Percentiles rank a stretch among this genome's conserved stretches.
Evolutionary conservation across 2,329 filamentous ascomycete genomes (phyloP).

Genomic region (Aquanectria penicillioides): DNA sequence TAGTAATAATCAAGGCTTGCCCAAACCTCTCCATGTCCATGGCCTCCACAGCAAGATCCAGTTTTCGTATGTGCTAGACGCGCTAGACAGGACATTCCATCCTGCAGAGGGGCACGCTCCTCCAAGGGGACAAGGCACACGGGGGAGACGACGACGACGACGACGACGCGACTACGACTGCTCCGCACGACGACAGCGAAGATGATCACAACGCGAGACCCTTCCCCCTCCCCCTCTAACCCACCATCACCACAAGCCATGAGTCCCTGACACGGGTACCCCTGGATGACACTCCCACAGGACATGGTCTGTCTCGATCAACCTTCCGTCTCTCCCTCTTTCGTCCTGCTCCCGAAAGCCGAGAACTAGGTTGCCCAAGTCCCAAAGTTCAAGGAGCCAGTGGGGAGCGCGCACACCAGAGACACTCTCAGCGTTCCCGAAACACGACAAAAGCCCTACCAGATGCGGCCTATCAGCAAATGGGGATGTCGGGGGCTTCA

Average conservation of each 20-base stretch:
- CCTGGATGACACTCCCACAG: slow-evolving; percentile 19
- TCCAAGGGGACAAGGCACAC: background rate
- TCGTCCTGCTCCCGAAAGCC: background rate
- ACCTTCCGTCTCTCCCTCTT: slow-evolving; percentile 6
- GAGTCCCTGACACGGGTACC: slow-evolving; percentile 18
- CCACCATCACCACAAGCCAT: background rate
- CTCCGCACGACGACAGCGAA: background rate
- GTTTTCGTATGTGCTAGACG: too few species aligned
- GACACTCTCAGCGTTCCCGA: slow-evolving; percentile 3
- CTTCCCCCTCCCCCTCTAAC: background rate
- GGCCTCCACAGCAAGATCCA: too few species aligned
- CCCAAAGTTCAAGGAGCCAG: slow-evolving; percentile 2
- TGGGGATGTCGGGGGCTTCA: background rate
- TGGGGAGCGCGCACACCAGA: background rate
- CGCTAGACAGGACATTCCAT: background rate
- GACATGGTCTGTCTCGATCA: slow-evolving; percentile 19
- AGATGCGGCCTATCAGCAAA: slow-evolving; percentile 5
- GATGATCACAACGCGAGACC: background rate
- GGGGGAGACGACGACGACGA: too few species aligned
- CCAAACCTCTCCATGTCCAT: too few species aligned
- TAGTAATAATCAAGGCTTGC: too few species aligned
- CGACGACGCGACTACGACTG: too few species aligned
- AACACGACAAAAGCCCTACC: slow-evolving; percentile 11
- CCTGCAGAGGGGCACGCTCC: too few species aligned
- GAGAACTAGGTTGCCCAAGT: background rate